A percentile compares a stretch with the other conserved stretches of the same genome.
phyloP scores from a whole-genome alignment of 306 rosid genomes.

The Sesbania bispinosa region DNA sequence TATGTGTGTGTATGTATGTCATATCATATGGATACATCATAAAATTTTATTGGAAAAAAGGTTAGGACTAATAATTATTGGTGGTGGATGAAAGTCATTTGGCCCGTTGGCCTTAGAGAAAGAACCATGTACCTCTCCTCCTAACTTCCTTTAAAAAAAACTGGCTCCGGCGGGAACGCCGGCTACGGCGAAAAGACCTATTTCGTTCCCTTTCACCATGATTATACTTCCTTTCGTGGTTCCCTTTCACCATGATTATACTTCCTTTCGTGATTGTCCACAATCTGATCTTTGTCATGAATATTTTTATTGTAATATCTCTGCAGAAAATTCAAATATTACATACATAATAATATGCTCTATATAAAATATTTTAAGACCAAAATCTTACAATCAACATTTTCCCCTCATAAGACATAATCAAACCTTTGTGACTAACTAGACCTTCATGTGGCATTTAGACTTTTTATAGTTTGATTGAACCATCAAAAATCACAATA shows the following conservation, averaged over 20 bases:
- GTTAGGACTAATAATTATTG: conserved; percentile 20
- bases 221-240: no score
- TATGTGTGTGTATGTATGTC: no score
- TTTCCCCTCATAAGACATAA: neutral
- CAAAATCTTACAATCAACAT: neutral
- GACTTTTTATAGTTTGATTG: no score
- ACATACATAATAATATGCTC: neutral
- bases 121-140: conserved; percentile 31
- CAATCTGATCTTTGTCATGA: no score
- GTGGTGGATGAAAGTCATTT: no score
- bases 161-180: conserved; percentile 28
- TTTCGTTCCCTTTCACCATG: no score
- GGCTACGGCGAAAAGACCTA: no score
- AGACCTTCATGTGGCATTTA: no score
- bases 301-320: conserved; percentile 29
- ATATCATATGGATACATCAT: conserved; percentile 4
- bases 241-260: no score
- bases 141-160: neutral
- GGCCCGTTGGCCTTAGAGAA: conserved; percentile 34
- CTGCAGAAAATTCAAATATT: conserved; percentile 32
- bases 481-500: no score
- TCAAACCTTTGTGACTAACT: no score
- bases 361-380: neutral
- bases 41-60: conserved; percentile 45
- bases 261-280: no score